Evolutionary conservation across 129 eudicot species (phyloP).

Genomic region (Flaveria ramosissima): DNA sequence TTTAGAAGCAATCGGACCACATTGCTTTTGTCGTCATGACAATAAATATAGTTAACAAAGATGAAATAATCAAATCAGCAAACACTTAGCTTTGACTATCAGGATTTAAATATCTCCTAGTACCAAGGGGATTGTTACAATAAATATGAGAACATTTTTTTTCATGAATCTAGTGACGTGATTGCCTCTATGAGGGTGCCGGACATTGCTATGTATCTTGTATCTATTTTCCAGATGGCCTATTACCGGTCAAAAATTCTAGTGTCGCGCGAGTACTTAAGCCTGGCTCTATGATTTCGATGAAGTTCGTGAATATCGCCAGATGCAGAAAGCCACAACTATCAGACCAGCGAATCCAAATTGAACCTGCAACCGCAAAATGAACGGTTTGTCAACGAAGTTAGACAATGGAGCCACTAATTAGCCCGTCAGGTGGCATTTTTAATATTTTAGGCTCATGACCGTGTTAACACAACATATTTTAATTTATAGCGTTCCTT

Average conservation of each 20-base stretch:
- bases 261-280: background rate
- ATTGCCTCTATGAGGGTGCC: background rate
- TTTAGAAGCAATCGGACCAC: background rate
- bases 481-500: conserved; percentile 1
- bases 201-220: conserved; percentile 7
- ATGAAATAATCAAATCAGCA: background rate
- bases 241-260: conserved; percentile 5
- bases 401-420: background rate
- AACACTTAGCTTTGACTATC: background rate
- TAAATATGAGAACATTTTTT: background rate
- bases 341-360: conserved; percentile 57
- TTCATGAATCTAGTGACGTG: background rate
- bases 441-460: background rate
- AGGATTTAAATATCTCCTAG: background rate
- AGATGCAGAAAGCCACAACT: conserved; percentile 53
- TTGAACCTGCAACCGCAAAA: conserved; percentile 52
- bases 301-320: conserved; percentile 66
- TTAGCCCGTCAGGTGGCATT: background rate
- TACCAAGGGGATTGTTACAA: background rate
- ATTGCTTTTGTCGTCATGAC: background rate
- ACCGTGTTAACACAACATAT: background rate
- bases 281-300: conserved; percentile 27
- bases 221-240: conserved; percentile 10
- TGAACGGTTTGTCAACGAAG: background rate
- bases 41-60: background rate